Evolutionary conservation across 805 yeast genomes (phyloP).

Genomic region (Candida insectalens): DNA sequence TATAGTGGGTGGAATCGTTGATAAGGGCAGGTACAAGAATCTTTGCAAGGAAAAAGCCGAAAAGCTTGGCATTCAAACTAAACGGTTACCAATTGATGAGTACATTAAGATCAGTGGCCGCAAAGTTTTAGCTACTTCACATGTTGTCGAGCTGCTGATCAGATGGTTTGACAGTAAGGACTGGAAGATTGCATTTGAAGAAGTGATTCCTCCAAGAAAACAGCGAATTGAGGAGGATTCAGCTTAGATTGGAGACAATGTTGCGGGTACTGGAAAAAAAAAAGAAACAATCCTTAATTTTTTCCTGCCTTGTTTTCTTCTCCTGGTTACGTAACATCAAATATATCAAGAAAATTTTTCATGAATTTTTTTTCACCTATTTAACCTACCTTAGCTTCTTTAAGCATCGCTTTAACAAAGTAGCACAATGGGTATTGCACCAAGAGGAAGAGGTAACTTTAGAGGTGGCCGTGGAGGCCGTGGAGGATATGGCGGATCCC

Average conservation of each 20-base stretch:
- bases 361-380: too few relatives aligned
- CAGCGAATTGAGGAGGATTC: slow-evolving; percentile 22
- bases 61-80: slow-evolving; percentile 58
- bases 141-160: slow-evolving; percentile 81
- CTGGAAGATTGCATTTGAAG: slow-evolving; percentile 83
- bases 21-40: slow-evolving; percentile 79
- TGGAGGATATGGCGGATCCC: slow-evolving; percentile 34
- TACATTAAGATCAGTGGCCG: slow-evolving; percentile 77
- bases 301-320: neutral
- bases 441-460: slow-evolving; percentile 34
- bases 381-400: neutral
- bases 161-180: slow-evolving; percentile 70
- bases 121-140: slow-evolving; percentile 85
- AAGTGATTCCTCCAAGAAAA: slow-evolving; percentile 80
- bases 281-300: neutral
- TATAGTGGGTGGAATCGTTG: slow-evolving; percentile 93
- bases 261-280: neutral
- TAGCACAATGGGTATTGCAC: slow-evolving; percentile 46
- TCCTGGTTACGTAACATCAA: too few relatives aligned
- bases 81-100: slow-evolving; percentile 79
- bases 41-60: slow-evolving; percentile 79
- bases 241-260: neutral
- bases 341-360: too few relatives aligned
- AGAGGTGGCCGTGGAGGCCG: slow-evolving; percentile 44
- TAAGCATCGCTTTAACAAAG: neutral